Evolutionary conservation across 2,329 filamentous ascomycete species (phyloP), one percentile per base, ranked within the genome.

Genomic region (Endoconidiophora laricicola): DNA sequence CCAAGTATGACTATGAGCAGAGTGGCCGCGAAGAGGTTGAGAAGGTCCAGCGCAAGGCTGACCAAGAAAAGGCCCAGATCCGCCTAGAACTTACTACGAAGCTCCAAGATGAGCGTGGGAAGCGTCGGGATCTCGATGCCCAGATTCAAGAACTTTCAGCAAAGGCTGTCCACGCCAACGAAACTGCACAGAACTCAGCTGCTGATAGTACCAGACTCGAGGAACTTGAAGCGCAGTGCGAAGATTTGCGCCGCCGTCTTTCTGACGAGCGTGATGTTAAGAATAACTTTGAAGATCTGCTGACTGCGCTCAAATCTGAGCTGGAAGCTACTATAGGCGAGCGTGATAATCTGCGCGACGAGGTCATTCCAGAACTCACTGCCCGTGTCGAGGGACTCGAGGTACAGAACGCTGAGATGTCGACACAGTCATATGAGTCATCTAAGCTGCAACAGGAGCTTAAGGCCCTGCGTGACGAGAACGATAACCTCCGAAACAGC

Each of bases 221-320:
- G 60, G 85, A 94, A 57, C 72, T 96, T 23, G 87, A 95, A 63
- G 70, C 66, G 48, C 79, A 79, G 0, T 79, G 94, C 55, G 87
- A 94, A 57, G 86, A 93, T 59, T 74, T 90, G 44, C 79, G 83
- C 55, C 79, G 88, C 57, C 82, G 85, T 57, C 71, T 98, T 42
- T 72, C 76, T 1, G 87, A 96, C 60, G 91, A 98, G 66, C 77
- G 84, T 50, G 77, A 85, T 62, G 79, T 84, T 58, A 95, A 94
- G 63, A 81, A 86, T 60, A 95, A 93, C 62, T 93, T 96, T 58
- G 87, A 96, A 65, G 88, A 95, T 62, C 73, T 98, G 41, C 72
- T 96, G 42, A 78, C 80, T 5, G 90, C 85, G 4, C 79, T 96
- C 57, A 83, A 83, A 57, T 76, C 79, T 22, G 87, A 98, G 61